These are phyloP conservation scores for Phytophthora meadii DNA, from an alignment of 352 stramenopile species.

Conservation along the genomic window DNA sequence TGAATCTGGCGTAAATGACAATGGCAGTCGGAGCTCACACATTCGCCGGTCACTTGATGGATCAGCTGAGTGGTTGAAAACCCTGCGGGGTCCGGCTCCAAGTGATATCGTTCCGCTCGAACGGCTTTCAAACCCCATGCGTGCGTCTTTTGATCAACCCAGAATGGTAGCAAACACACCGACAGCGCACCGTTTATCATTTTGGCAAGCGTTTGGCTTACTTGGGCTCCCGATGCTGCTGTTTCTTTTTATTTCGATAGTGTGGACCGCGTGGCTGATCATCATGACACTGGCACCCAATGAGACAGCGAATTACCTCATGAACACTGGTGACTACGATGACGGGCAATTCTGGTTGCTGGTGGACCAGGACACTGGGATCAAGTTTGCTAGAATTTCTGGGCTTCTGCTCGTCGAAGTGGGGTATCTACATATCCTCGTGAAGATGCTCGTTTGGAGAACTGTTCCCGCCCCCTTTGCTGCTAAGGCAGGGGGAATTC, in stretches of 20 bases:
- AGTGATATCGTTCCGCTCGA: slow-evolving; percentile 22
- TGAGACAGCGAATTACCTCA: slow-evolving; percentile 48
- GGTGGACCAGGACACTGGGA: slow-evolving; percentile 16
- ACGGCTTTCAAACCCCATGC: slow-evolving; percentile 15
- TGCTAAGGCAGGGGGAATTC: background rate
- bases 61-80: slow-evolving; percentile 21
- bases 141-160: slow-evolving; percentile 2
- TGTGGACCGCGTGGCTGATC: slow-evolving; percentile 47
- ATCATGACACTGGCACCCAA: slow-evolving; percentile 51
- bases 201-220: slow-evolving; percentile 39
- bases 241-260: slow-evolving; percentile 27
- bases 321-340: slow-evolving; percentile 59
- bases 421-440: slow-evolving; percentile 34
- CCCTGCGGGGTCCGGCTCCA: background rate
- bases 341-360: slow-evolving; percentile 58
- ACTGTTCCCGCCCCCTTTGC: slow-evolving; percentile 7
- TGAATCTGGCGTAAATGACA: slow-evolving; percentile 2
- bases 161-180: slow-evolving; percentile 5
- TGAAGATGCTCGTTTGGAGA: slow-evolving; percentile 41
- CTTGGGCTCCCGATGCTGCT: slow-evolving; percentile 34
- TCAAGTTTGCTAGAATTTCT: slow-evolving; percentile 22
- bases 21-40: slow-evolving; percentile 4
- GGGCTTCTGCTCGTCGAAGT: slow-evolving; percentile 32
- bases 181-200: slow-evolving; percentile 21
- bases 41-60: slow-evolving; percentile 15